Evolutionary conservation across 192 early-diverging fungal genomes (phyloP).

Genomic region (Rhizophagus prolifer): DNA sequence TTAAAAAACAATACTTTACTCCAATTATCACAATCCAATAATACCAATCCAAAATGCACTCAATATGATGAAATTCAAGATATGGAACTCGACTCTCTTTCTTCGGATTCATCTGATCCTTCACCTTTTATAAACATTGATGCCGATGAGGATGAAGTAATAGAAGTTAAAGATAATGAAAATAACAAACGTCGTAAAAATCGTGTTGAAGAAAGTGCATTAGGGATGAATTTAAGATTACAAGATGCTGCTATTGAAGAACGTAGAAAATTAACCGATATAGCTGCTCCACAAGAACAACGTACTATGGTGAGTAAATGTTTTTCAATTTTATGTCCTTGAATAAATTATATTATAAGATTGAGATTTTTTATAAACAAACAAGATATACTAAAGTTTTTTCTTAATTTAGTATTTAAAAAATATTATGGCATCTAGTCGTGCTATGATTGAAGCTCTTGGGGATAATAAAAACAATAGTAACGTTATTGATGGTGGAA

Average conservation of each 20-base stretch:
- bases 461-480: no score
- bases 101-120: neutral
- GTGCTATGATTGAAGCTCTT: neutral
- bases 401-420: neutral
- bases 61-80: constrained; percentile 11
- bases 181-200: neutral
- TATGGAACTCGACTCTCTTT: constrained; percentile 14
- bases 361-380: no score
- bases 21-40: neutral
- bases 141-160: neutral
- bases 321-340: no score
- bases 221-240: constrained; percentile 4
- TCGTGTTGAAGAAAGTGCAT: neutral
- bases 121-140: constrained; percentile 14
- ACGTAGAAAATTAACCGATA: neutral
- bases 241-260: constrained; percentile 11
- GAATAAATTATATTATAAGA: no score
- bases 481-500: no score
- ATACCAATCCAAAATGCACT: neutral
- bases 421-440: neutral
- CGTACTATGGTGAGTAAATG: neutral
- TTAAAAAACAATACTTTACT: constrained; percentile 13
- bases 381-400: neutral
- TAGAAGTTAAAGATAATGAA: neutral
- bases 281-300: neutral